Base-by-base conservation (phyloP, 2,329 filamentous ascomycete species). In the Colletotrichum australisinense region DNA sequence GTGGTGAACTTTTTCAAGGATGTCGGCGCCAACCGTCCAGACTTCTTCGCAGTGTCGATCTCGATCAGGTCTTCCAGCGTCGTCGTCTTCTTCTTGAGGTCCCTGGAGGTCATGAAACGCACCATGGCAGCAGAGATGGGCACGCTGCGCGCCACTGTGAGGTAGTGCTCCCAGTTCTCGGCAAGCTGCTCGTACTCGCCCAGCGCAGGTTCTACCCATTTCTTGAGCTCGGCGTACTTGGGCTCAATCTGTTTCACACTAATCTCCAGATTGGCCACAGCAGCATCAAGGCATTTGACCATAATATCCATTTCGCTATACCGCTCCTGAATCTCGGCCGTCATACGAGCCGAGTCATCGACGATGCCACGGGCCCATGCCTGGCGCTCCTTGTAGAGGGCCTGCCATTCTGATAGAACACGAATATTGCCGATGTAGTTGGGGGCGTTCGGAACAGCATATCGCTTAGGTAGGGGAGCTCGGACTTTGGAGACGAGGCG, bases 341-440 rank as follows among this genome's bases (percentile, higher is more conserved):
- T 90, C 85, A 95, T 92, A 63, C 85, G 85, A 63, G 87, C 87
- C 77, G 94, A 96, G 76, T 93, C 91, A 30, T 92, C 90, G 7
- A 93, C 88, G 42, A 97, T 84, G 52, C 87, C 87, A 66, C 92
- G 84, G 0, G 95, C 93, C 97, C 97, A 99, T 76, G 89, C 88
- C 78, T 93, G 91, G 72, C 97, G 92, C 72, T 92, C 89, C 81
- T 92, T 93, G 86, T 97, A 98, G 26, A 98, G 87, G 57, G 92
- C 90, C 80, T 95, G 94, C 96, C 97, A 99, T 90, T 95, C 93
- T 78, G 92, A 88, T 68, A 98, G 87, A 75, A 95, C 93, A 74
- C 93, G 94, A 74, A 94, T 92, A 79, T 95, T 92, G 56, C 92
- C 88, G 77, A 97, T 93, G 55, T 91, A 93, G 81, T 97, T 95